Evolutionary conservation across 768 basidiomycete species (phyloP).

Genomic region (Leccinum longicurvipes): DNA sequence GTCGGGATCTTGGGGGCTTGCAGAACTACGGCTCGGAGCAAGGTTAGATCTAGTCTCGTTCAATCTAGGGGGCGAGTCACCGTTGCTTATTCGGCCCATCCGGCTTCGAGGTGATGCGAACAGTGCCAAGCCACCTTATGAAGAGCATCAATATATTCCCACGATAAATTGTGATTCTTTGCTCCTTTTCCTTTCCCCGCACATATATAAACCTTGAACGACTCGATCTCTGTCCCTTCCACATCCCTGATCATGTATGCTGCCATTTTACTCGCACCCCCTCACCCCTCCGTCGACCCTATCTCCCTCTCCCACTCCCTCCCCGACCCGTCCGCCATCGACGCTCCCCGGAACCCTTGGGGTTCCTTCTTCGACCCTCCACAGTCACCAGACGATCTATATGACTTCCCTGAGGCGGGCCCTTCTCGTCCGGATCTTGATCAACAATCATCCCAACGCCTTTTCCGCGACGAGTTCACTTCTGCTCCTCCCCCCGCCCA

Average conservation of each 20-base stretch:
- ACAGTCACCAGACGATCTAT: conserved; percentile 2
- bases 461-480: conserved; percentile 7
- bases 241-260: background rate
- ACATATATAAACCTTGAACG: background rate
- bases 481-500: background rate
- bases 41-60: too few species aligned
- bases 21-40: too few species aligned
- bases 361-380: background rate
- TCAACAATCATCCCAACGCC: conserved; percentile 20
- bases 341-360: conserved; percentile 14
- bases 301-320: conserved; percentile 7
- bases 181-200: conserved; percentile 18
- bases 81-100: too few species aligned
- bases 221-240: background rate
- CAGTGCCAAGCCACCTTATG: too few species aligned
- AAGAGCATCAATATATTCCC: conserved; percentile 11
- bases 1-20: too few species aligned
- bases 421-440: conserved; percentile 26
- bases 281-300: background rate
- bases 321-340: conserved; percentile 4
- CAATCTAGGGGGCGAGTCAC: too few species aligned
- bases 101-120: too few species aligned
- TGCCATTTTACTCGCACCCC: conserved; percentile 1
- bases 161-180: conserved; percentile 16
- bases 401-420: background rate